Percentiles rank a stretch among this genome's conserved stretches.
Conservation (phyloP, 805 yeast species). For the Candida xyloterini region DNA sequence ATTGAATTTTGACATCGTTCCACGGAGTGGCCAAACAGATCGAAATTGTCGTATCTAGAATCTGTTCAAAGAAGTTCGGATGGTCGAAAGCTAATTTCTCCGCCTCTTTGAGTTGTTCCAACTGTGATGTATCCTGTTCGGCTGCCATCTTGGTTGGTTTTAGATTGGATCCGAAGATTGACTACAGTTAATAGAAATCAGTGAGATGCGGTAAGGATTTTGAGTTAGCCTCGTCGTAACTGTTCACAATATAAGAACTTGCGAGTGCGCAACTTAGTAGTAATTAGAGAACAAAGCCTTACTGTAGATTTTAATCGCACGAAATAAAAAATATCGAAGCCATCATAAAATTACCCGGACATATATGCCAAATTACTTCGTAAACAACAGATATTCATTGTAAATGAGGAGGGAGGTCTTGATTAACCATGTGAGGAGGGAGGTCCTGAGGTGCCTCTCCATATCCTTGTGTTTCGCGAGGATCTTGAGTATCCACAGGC, state of each 20-base stretch:
- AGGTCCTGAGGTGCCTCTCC: constrained; percentile 7
- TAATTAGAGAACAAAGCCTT: not conserved
- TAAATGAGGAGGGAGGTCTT: constrained; percentile 22
- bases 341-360: constrained; percentile 3
- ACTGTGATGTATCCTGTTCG: constrained; percentile 13
- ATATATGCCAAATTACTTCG: not conserved
- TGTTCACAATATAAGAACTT: not conserved
- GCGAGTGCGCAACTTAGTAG: not conserved
- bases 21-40: constrained; percentile 18
- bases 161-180: not conserved
- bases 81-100: constrained; percentile 23
- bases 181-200: not conserved
- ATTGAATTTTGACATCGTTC: constrained; percentile 17
- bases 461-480: constrained; percentile 1
- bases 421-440: constrained; percentile 11
- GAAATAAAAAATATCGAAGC: not conserved
- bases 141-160: constrained; percentile 12
- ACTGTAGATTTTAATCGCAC: not conserved
- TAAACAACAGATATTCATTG: constrained; percentile 1
- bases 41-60: constrained; percentile 24
- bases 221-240: not conserved
- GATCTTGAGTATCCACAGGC: constrained; percentile 2
- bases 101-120: constrained; percentile 21
- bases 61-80: constrained; percentile 18
- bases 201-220: no score